Conservation (phyloP, 805 yeast species). For the Hanseniaspora hatyaiensis region DNA sequence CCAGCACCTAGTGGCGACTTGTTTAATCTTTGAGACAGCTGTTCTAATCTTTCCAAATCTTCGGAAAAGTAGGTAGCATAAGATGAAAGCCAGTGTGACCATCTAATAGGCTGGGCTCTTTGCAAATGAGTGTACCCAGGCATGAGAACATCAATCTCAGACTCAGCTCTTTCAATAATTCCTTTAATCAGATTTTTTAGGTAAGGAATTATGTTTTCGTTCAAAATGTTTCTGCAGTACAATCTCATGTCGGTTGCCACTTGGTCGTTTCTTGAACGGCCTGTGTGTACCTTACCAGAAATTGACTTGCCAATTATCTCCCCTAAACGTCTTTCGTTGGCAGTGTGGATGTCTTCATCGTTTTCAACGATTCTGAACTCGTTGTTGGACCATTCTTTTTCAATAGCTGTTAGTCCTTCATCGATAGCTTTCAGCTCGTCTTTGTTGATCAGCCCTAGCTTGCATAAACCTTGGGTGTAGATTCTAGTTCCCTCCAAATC, state of each 20-base stretch:
- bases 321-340: conserved; percentile 94
- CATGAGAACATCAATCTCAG: conserved; percentile 86
- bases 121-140: conserved; percentile 98
- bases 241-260: conserved; percentile 98
- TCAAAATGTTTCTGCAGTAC: conserved; percentile 69
- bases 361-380: conserved; percentile 26
- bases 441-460: conserved; percentile 59
- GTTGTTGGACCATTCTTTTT: conserved; percentile 81
- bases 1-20: conserved; percentile 91
- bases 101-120: conserved; percentile 98
- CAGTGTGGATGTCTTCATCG: conserved; percentile 98
- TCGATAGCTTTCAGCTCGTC: conserved; percentile 75
- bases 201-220: conserved; percentile 42
- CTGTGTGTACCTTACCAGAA: conserved; percentile 98
- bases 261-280: conserved; percentile 96
- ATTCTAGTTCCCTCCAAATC: conserved; percentile 91
- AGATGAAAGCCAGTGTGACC: conserved; percentile 95
- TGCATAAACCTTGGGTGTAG: conserved; percentile 75
- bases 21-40: conserved; percentile 72
- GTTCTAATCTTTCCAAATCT: conserved; percentile 74
- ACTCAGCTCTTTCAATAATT: conserved; percentile 61
- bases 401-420: conserved; percentile 60
- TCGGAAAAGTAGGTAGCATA: conserved; percentile 91
- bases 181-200: conserved; percentile 54
- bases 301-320: conserved; percentile 87